Evolutionary conservation across 345 rosid genomes (phyloP).

Genomic region (Brassica incana): DNA sequence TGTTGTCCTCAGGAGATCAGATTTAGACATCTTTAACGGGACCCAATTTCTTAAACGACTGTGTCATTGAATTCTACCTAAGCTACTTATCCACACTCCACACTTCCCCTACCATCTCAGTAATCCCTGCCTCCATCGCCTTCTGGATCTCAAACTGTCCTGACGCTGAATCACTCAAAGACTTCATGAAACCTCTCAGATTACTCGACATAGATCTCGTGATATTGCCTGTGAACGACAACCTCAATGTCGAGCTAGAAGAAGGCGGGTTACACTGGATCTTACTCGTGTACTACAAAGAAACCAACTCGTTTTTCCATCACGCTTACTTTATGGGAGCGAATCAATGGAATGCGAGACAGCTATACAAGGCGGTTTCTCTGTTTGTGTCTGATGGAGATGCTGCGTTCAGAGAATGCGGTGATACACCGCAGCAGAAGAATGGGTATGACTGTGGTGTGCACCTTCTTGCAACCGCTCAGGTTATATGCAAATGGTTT

Average conservation of each 20-base stretch:
- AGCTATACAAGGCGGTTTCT: conserved; percentile 48
- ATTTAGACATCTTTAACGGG: conserved; percentile 64
- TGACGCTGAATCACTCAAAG: conserved; percentile 50
- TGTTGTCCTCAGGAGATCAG: conserved; percentile 77
- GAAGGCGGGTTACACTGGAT: conserved; percentile 94
- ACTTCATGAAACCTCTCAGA: conserved; percentile 58
- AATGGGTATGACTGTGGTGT: conserved; percentile 81
- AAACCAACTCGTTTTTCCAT: conserved; percentile 62
- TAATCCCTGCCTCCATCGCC: conserved; percentile 76
- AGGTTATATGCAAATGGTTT: conserved; percentile 60
- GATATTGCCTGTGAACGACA: conserved; percentile 76
- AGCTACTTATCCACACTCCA: conserved; percentile 58
- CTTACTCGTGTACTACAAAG: conserved; percentile 60
- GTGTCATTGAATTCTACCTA: conserved; percentile 82
- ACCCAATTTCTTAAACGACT: conserved; percentile 59
- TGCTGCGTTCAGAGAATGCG: conserved; percentile 45
- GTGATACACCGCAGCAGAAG: conserved; percentile 62
- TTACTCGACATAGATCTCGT: conserved; percentile 52
- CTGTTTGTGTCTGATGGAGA: conserved; percentile 41
- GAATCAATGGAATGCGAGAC: conserved; percentile 46
- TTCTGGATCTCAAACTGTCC: conserved; percentile 83
- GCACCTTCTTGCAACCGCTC: conserved; percentile 58
- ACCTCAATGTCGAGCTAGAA: conserved; percentile 54
- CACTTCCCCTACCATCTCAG: conserved; percentile 49
- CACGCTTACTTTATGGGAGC: conserved; percentile 61